A percentile compares a stretch with the other conserved stretches of the same genome.
These are phyloP conservation scores for Candida namnaoensis DNA, from an alignment of 805 yeast genomes.

Conservation along the genomic window DNA sequence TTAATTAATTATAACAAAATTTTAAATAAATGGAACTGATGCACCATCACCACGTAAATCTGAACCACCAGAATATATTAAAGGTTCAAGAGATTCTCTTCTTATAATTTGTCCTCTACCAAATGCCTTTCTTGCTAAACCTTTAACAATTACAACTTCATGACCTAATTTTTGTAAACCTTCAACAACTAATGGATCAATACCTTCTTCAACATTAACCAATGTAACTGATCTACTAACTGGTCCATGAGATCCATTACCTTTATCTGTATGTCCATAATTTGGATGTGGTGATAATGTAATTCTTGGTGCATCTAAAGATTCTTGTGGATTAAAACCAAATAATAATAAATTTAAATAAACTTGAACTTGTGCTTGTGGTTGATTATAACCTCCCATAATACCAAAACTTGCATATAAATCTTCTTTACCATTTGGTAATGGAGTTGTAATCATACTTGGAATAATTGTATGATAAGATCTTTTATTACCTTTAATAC, in stretches of 20 bases:
- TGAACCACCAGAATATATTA: constrained; percentile 61
- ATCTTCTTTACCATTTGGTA: constrained; percentile 24
- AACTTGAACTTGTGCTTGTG: constrained; percentile 79
- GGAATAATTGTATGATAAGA: constrained; percentile 83
- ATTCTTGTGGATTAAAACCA: constrained; percentile 61
- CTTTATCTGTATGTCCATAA: constrained; percentile 33
- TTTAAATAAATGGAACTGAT: constrained; percentile 38
- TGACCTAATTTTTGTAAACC: constrained; percentile 50
- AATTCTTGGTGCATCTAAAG: constrained; percentile 69
- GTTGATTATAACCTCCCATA: constrained; percentile 86
- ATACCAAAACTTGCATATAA: constrained; percentile 71
- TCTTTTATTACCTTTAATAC: constrained; percentile 60
- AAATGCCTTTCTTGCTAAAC: constrained; percentile 33
- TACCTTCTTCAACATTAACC: constrained; percentile 60
- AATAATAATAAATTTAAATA: constrained; percentile 56
- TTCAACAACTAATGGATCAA: constrained; percentile 34
- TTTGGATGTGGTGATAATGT: constrained; percentile 49
- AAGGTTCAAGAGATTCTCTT: constrained; percentile 30
- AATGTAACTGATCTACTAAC: constrained; percentile 48
- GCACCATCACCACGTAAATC: constrained; percentile 86
- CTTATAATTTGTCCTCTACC: constrained; percentile 73
- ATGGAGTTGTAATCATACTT: constrained; percentile 55
- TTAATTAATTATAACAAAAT: neutral
- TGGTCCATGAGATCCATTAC: constrained; percentile 59
- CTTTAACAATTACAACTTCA: constrained; percentile 32